A percentile compares a stretch with the other conserved stretches of the same genome.
Conservation (phyloP, 2,329 filamentous ascomycete species). For the Gyromitra esculenta region DNA sequence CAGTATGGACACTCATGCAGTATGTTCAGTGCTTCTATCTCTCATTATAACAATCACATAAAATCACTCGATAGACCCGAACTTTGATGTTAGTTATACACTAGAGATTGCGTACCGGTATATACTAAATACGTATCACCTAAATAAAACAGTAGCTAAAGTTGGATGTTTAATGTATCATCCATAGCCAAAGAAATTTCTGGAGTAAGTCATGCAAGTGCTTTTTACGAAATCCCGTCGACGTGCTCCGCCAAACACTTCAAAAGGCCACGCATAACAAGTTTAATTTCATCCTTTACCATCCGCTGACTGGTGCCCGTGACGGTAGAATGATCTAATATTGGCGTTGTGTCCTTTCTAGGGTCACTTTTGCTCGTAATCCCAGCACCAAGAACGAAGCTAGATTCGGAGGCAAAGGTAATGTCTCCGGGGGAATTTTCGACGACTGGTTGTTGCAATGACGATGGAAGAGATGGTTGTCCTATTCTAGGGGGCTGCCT, state of each 20-base stretch:
- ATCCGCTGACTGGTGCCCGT: not conserved
- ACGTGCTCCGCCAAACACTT: not conserved
- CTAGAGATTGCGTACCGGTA: too few relatives aligned
- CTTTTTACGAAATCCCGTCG: not conserved
- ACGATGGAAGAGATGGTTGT: not conserved
- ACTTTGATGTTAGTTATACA: too few relatives aligned
- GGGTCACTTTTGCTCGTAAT: not conserved
- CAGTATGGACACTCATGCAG: too few relatives aligned
- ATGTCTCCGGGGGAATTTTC: not conserved
- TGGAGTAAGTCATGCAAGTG: not conserved
- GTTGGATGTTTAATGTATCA: not conserved
- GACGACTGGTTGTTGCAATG: not conserved
- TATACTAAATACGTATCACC: too few relatives aligned
- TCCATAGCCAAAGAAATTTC: not conserved
- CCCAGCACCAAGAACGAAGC: not conserved
- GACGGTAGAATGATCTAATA: not conserved
- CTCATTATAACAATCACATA: too few relatives aligned
- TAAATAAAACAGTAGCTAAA: not conserved
- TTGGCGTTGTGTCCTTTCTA: not conserved
- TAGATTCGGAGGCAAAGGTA: not conserved
- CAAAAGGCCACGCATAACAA: not conserved
- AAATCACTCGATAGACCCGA: too few relatives aligned
- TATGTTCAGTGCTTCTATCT: too few relatives aligned
- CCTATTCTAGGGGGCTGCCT: too few relatives aligned
- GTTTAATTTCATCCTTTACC: conserved; percentile 1